phyloP scores from a whole-genome alignment of 176 grass and related monocot species.

The Triticum turgidum region DNA sequence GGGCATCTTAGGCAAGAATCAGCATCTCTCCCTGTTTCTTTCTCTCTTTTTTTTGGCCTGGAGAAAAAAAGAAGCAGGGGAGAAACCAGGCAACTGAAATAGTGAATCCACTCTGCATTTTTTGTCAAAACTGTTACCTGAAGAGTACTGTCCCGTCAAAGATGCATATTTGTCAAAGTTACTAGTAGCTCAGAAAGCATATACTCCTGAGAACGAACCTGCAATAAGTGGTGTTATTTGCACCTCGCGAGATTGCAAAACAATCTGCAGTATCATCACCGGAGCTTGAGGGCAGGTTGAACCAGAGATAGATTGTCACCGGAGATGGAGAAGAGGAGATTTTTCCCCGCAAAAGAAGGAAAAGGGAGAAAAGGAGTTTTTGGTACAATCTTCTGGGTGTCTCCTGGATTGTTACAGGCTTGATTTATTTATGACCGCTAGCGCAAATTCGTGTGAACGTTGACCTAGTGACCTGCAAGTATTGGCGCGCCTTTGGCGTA shows the following conservation, averaged over 20 bases:
- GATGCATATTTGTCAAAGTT: no score
- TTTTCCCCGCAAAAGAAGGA: no score
- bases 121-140: background rate
- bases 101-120: background rate
- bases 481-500: background rate
- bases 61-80: background rate
- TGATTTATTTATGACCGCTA: background rate
- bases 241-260: no score
- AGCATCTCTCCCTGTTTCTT: background rate
- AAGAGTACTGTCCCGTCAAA: no score
- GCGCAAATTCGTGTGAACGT: background rate
- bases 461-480: background rate
- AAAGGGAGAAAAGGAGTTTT: no score
- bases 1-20: background rate
- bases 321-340: no score
- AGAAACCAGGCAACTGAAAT: background rate
- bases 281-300: no score
- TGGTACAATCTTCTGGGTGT: background rate
- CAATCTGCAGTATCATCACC: no score
- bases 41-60: background rate
- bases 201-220: no score
- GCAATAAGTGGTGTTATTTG: no score
- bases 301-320: no score
- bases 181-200: no score
- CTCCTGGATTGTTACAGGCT: background rate